Conservation (phyloP, 768 basidiomycete species). For the Chiua virens region DNA sequence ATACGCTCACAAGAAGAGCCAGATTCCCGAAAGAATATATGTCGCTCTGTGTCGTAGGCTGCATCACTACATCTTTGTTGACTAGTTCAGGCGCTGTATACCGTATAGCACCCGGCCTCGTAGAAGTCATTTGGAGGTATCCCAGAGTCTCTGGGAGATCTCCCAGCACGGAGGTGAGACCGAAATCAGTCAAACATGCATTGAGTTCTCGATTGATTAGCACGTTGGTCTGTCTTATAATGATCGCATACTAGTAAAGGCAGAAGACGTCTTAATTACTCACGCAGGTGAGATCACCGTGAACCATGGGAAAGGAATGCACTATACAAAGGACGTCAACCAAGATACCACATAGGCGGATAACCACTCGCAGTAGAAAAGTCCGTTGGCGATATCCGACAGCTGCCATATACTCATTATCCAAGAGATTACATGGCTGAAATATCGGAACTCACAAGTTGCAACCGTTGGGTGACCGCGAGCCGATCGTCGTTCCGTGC, state of each 20-base stretch:
- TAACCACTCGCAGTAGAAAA: neutral
- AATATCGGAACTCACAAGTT: neutral
- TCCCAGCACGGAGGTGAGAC: constrained; percentile 28
- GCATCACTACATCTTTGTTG: constrained; percentile 8
- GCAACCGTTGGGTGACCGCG: neutral
- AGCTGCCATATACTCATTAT: constrained; percentile 10
- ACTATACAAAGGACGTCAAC: neutral
- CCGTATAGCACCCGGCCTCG: constrained; percentile 37
- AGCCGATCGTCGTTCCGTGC: neutral
- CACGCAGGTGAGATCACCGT: constrained; percentile 14
- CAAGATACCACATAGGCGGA: neutral
- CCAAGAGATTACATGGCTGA: constrained; percentile 24
- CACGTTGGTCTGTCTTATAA: constrained; percentile 8
- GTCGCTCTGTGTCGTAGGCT: constrained; percentile 7
- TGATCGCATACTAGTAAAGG: neutral
- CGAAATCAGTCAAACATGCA: constrained; percentile 45
- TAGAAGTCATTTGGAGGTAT: constrained; percentile 22
- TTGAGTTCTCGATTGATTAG: constrained; percentile 18
- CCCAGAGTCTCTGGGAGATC: neutral
- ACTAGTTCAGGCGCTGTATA: constrained; percentile 43
- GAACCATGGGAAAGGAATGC: constrained; percentile 6
- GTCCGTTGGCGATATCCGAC: constrained; percentile 9
- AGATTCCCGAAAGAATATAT: constrained; percentile 30
- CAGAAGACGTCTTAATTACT: neutral
- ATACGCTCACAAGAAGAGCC: constrained; percentile 11